Conservation (phyloP, 2,329 filamentous ascomycete species). For the Rhynchosporium agropyri region DNA sequence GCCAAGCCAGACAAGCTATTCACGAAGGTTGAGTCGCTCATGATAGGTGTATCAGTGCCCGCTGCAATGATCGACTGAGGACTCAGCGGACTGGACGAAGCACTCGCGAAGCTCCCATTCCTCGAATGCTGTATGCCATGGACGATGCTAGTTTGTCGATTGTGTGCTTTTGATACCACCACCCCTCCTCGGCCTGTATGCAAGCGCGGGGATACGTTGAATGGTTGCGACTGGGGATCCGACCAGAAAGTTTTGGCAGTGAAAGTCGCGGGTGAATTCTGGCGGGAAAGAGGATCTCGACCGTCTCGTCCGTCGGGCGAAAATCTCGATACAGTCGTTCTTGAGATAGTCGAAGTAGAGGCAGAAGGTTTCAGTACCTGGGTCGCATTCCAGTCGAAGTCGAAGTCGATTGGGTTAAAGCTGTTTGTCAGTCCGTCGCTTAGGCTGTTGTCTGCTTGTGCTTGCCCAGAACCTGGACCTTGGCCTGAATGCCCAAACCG, state of each 20-base stretch:
- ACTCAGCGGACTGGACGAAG: slow-evolving; percentile 81
- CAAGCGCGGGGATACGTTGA: slow-evolving; percentile 38
- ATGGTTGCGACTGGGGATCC: slow-evolving; percentile 34
- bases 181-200: slow-evolving; percentile 44
- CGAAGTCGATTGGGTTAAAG: slow-evolving; percentile 37
- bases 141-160: slow-evolving; percentile 95
- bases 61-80: slow-evolving; percentile 80
- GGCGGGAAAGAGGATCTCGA: slow-evolving; percentile 25
- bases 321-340: slow-evolving; percentile 31
- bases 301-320: slow-evolving; percentile 33
- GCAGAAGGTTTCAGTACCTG: slow-evolving; percentile 36
- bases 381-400: slow-evolving; percentile 37
- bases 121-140: slow-evolving; percentile 92
- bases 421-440: slow-evolving; percentile 36
- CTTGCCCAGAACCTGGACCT: slow-evolving; percentile 27
- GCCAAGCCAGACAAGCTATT: slow-evolving; percentile 36
- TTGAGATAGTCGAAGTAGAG: slow-evolving; percentile 28
- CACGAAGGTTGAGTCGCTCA: slow-evolving; percentile 38
- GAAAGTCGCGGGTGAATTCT: slow-evolving; percentile 29
- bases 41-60: slow-evolving; percentile 46
- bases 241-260: slow-evolving; percentile 26
- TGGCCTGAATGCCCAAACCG: slow-evolving; percentile 23
- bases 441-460: slow-evolving; percentile 28
- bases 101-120: slow-evolving; percentile 84
- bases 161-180: slow-evolving; percentile 66